These are phyloP conservation scores for Nothophaeocryptopus gaeumannii DNA, from an alignment of 2,329 filamentous ascomycete species.

Conservation along the genomic window DNA sequence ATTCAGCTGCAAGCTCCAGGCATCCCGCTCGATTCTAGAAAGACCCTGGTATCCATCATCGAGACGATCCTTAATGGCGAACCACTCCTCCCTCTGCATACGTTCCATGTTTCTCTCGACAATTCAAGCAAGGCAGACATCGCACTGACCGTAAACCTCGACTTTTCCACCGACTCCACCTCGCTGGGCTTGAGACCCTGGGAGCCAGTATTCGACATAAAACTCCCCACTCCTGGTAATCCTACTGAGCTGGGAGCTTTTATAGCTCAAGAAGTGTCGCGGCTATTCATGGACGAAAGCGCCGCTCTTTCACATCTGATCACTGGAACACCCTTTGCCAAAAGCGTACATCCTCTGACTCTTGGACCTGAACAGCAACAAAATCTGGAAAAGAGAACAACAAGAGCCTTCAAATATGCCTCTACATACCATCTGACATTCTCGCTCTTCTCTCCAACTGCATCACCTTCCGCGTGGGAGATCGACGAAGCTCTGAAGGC, in stretches of 20 bases:
- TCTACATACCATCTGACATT: constrained; percentile 94
- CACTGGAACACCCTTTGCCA: constrained; percentile 29
- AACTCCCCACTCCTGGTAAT: constrained; percentile 69
- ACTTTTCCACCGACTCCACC: background rate
- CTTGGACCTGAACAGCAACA: constrained; percentile 28
- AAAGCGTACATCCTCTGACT: constrained; percentile 27
- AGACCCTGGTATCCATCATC: constrained; percentile 72
- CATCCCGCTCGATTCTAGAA: constrained; percentile 37
- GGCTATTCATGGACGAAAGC: constrained; percentile 83
- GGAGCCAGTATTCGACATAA: constrained; percentile 69
- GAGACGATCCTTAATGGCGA: constrained; percentile 83
- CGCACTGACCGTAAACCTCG: constrained; percentile 62
- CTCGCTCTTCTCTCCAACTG: constrained; percentile 82
- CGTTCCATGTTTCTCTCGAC: constrained; percentile 59
- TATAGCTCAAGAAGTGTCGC: constrained; percentile 73
- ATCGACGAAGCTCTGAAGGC: constrained; percentile 76
- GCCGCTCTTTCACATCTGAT: constrained; percentile 60
- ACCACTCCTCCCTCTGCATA: constrained; percentile 81
- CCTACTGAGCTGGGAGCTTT: constrained; percentile 67
- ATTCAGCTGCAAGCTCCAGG: constrained; percentile 71
- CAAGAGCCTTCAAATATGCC: constrained; percentile 83
- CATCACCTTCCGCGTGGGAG: constrained; percentile 82
- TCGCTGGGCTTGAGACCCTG: constrained; percentile 58
- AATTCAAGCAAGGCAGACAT: constrained; percentile 37
- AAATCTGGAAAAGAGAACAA: constrained; percentile 66